Evolutionary conservation across 805 yeast species (phyloP).

Genomic region (Schwanniomyces polymorphus): DNA sequence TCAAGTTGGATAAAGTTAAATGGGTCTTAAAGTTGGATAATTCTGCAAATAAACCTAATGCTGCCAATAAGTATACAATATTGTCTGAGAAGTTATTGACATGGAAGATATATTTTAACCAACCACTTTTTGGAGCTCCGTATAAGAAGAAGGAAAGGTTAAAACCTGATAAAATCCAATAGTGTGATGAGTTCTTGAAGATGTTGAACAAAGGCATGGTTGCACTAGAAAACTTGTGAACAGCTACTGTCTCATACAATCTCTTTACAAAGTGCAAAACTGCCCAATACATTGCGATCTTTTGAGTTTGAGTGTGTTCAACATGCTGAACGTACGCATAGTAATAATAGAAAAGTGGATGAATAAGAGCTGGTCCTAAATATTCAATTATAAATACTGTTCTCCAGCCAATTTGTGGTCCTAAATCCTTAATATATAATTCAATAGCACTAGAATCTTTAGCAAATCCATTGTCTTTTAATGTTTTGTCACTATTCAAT

Average conservation of each 20-base stretch:
- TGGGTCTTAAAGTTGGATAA: conserved; percentile 74
- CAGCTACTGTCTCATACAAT: conserved; percentile 80
- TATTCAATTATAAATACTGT: conserved; percentile 88
- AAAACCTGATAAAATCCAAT: conserved; percentile 88
- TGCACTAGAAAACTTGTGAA: conserved; percentile 81
- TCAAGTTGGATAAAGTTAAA: conserved; percentile 56
- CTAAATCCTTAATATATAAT: conserved; percentile 80
- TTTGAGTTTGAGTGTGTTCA: conserved; percentile 53
- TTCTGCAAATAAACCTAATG: conserved; percentile 60
- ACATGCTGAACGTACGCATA: conserved; percentile 28
- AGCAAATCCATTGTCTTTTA: conserved; percentile 47
- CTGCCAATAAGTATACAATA: conserved; percentile 33
- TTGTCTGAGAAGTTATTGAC: conserved; percentile 40
- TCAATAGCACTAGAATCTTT: conserved; percentile 30
- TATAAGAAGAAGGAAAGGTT: conserved; percentile 51
- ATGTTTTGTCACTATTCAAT: conserved; percentile 43
- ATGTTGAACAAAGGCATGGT: conserved; percentile 92
- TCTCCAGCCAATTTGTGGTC: conserved; percentile 91
- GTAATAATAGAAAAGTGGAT: conserved; percentile 62
- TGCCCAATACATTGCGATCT: conserved; percentile 53
- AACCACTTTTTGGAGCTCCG: conserved; percentile 17
- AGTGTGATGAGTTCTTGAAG: conserved; percentile 87
- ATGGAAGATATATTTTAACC: conserved; percentile 39
- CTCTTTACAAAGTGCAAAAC: conserved; percentile 82
- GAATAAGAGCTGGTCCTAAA: conserved; percentile 83